Base-by-base conservation (phyloP, 352 stramenopile genomes). In the Phytopythium vexans region DNA sequence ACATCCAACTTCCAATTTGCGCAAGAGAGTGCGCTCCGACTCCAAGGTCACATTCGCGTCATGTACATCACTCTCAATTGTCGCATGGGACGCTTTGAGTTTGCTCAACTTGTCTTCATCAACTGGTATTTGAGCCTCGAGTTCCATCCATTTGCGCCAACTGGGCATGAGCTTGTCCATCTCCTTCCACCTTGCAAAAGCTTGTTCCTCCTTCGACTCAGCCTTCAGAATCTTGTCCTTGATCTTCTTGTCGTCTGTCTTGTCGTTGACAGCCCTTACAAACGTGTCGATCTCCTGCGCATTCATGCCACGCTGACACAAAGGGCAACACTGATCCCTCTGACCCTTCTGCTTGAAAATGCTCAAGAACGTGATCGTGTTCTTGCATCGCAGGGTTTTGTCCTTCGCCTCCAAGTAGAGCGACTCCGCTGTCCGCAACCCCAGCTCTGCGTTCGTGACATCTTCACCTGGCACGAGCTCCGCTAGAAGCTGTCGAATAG, bases 331-430 rank as follows among this genome's bases (percentile, higher is more conserved):
- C 31, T 89, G 74, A 0, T 95, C 86, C 31, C 81, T 86, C 7
- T 89, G 62, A 6, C 86, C 86, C 48, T 93, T 94, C 39, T 88
- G 76, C 63, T 86, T 90, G 62, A 88, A 93, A n/a, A 89, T 82
- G 8, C 72, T 82, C 27, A 95, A 62, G 33, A 95, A 95, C 52
- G 76, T 79, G 45, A 93, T 77, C 40, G 86, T 91, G 48, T 89
- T 92, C 56, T 86, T 94, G 46, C 67, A 86, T 27, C 80, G 77
- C 42, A 85, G 44, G 1, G 86, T 86, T 56, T 90, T 94, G 59
- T 92, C 82, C 54, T 94, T 94, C 0, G 84, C 82, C 32, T 89
- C 74, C 52, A 89, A 72, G 42, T 92, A 92, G 35, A 53, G 47
- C 31, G 74, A 74, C 44, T 94, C 78, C 4, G 83, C 68, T 32